Evolutionary conservation across 805 yeast genomes (phyloP).

Genomic region (Saturnispora hagleri): DNA sequence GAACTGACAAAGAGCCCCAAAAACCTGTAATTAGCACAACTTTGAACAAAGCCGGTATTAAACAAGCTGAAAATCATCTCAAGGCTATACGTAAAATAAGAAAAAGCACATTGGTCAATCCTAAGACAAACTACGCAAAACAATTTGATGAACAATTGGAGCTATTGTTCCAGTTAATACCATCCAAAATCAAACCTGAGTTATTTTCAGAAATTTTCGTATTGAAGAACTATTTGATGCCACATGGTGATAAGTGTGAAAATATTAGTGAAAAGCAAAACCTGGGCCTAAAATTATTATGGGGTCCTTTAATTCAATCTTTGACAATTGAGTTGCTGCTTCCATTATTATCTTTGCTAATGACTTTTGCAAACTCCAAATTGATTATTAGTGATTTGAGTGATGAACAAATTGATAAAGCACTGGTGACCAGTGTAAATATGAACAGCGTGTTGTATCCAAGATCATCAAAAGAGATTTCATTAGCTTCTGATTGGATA

Average conservation of each 20-base stretch:
- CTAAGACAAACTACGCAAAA: slow-evolving; percentile 32
- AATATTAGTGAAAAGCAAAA: slow-evolving; percentile 19
- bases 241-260: slow-evolving; percentile 15
- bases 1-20: background rate
- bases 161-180: background rate
- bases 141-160: slow-evolving; percentile 20
- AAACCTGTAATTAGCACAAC: too few species aligned
- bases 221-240: slow-evolving; percentile 27
- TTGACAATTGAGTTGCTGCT: slow-evolving; percentile 14
- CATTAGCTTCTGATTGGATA: slow-evolving; percentile 8
- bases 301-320: slow-evolving; percentile 22
- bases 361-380: slow-evolving; percentile 10
- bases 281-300: slow-evolving; percentile 24
- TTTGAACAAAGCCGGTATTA: background rate
- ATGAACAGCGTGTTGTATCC: background rate
- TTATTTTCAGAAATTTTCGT: slow-evolving; percentile 23
- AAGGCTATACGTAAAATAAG: slow-evolving; percentile 43
- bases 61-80: slow-evolving; percentile 28
- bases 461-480: slow-evolving; percentile 6
- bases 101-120: slow-evolving; percentile 29
- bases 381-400: slow-evolving; percentile 2
- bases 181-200: slow-evolving; percentile 1
- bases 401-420: slow-evolving; percentile 1
- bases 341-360: slow-evolving; percentile 14
- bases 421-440: background rate